Percentiles rank a stretch among this genome's conserved stretches.
These are phyloP conservation scores for Cicer yamashitae DNA, from an alignment of 306 rosid species.

Conservation along the genomic window DNA sequence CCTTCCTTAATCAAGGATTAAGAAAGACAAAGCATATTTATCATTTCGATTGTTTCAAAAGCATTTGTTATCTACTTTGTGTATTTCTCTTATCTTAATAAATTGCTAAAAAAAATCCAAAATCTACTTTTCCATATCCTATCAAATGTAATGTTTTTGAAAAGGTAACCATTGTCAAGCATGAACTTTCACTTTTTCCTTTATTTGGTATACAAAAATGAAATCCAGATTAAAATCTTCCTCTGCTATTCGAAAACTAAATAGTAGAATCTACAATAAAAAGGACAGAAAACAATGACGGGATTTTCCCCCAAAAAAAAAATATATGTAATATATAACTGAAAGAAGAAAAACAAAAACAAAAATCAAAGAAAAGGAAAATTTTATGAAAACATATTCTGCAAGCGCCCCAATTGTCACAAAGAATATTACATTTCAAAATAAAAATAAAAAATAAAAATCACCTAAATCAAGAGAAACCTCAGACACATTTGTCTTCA, in stretches of 20 bases:
- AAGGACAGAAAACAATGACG: constrained; percentile 33
- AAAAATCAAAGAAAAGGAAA: background rate
- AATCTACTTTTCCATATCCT: background rate
- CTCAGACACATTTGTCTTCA: constrained; percentile 46
- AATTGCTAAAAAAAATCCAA: background rate
- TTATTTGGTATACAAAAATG: constrained; percentile 13
- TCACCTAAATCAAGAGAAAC: constrained; percentile 44
- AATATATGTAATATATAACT: constrained; percentile 45
- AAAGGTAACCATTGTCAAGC: background rate
- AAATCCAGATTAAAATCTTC: constrained; percentile 32
- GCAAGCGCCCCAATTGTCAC: constrained; percentile 48
- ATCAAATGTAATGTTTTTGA: background rate
- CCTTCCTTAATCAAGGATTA: too few relatives aligned
- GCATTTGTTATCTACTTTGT: too few relatives aligned
- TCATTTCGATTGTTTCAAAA: too few relatives aligned
- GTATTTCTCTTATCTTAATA: background rate
- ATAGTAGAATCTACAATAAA: constrained; percentile 25
- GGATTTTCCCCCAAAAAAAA: constrained; percentile 45
- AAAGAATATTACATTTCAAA: constrained; percentile 54
- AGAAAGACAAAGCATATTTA: too few relatives aligned
- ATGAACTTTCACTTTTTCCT: constrained; percentile 33
- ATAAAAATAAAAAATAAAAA: constrained; percentile 26
- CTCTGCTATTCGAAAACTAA: constrained; percentile 33
- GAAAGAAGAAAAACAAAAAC: constrained; percentile 32
- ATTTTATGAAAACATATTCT: constrained; percentile 44